Percentiles rank a stretch among this genome's conserved stretches.
These are phyloP conservation scores for Eucalyptus dawsonii DNA, from an alignment of 345 rosid genomes.

Conservation along the genomic window DNA sequence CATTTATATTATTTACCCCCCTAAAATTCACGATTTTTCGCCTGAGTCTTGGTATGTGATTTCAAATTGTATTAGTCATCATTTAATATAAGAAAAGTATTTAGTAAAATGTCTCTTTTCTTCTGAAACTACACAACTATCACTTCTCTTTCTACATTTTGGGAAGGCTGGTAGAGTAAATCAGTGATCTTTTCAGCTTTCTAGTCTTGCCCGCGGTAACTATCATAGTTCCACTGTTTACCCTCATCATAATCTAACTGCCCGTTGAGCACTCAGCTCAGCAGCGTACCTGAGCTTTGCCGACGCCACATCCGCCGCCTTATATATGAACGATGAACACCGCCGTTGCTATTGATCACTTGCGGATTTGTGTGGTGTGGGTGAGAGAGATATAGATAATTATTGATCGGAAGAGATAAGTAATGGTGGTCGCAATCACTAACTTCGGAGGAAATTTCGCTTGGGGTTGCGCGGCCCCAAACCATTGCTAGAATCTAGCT, in stretches of 20 bases:
- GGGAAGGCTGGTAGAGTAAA: not conserved
- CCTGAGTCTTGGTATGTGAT: not conserved
- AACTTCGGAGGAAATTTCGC: not conserved
- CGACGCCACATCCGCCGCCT: not conserved
- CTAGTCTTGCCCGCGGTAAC: not conserved
- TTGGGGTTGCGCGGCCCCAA: not conserved
- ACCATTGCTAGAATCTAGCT: not conserved
- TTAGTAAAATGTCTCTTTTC: not conserved
- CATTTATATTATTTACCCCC: not conserved
- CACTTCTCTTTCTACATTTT: not conserved
- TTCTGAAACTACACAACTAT: not conserved
- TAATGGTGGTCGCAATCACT: not conserved
- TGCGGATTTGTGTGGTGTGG: not conserved
- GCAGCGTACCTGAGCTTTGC: not conserved
- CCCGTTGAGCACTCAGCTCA: not conserved
- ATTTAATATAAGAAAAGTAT: not conserved
- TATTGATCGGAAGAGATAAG: not conserved
- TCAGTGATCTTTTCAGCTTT: not conserved
- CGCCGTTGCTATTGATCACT: not conserved
- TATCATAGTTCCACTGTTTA: not conserved
- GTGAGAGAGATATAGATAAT: not conserved
- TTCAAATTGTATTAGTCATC: not conserved
- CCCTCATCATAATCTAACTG: not conserved
- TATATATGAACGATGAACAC: not conserved
- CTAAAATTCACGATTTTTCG: not conserved